Conservation (phyloP, 1,284 basidiomycete genomes). For the Rhodotorula sp. region DNA sequence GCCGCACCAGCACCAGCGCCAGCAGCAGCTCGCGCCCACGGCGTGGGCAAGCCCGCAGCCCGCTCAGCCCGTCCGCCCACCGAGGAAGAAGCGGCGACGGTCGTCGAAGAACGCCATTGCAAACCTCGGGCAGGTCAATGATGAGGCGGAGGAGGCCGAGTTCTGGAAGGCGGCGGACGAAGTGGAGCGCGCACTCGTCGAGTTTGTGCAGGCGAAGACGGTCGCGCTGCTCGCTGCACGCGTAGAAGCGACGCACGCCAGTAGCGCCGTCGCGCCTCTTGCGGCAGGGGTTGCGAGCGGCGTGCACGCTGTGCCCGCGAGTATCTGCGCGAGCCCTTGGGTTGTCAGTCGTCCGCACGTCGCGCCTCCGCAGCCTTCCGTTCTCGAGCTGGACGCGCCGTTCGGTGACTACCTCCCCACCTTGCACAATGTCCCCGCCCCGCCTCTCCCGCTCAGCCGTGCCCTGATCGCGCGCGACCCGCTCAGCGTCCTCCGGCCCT, state of each 20-base stretch:
- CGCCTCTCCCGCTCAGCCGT: too few relatives aligned
- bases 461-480: background rate
- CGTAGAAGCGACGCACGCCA: background rate
- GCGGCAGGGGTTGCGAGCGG: too few relatives aligned
- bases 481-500: background rate
- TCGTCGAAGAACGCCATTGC: too few relatives aligned
- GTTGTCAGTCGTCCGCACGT: background rate
- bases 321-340: background rate
- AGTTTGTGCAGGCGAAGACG: background rate
- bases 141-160: background rate
- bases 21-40: too few relatives aligned
- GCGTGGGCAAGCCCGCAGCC: too few relatives aligned
- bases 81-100: too few relatives aligned
- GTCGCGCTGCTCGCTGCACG: background rate
- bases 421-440: too few relatives aligned
- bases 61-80: too few relatives aligned
- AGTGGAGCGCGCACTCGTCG: background rate
- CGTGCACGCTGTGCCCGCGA: too few relatives aligned
- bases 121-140: background rate
- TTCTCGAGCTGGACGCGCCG: background rate
- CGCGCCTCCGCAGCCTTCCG: background rate
- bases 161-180: background rate
- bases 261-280: background rate
- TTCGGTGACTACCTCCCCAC: conserved; percentile 4
- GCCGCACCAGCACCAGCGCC: too few relatives aligned